Evolutionary conservation across 495 filamentous ascomycete genomes (phyloP).

Genomic region (Aspergillus baeticus): DNA sequence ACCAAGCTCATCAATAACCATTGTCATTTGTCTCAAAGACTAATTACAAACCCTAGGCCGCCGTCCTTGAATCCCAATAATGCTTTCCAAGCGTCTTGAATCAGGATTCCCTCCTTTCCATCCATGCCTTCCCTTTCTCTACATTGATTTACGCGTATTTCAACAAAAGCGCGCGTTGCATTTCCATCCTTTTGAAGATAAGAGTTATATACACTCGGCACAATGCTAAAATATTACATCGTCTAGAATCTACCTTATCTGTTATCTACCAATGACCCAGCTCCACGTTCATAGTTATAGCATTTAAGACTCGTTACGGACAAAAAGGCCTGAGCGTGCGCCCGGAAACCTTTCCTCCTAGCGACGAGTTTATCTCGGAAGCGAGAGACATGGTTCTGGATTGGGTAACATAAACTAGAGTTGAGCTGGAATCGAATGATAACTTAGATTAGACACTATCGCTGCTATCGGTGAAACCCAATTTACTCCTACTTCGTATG

Average conservation of each 20-base stretch:
- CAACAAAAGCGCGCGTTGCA: background rate
- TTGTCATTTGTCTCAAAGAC: background rate
- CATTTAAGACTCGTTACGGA: background rate
- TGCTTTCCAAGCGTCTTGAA: background rate
- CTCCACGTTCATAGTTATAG: no score
- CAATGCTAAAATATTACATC: slow-evolving; percentile 6
- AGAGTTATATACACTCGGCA: background rate
- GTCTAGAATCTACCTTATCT: background rate
- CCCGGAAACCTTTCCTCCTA: background rate
- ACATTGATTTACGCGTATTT: background rate
- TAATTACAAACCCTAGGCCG: background rate
- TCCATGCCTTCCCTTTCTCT: background rate
- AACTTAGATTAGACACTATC: no score
- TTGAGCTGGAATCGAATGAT: no score
- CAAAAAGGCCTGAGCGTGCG: background rate
- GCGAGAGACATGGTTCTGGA: background rate
- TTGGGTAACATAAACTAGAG: background rate
- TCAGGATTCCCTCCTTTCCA: background rate
- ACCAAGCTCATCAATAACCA: background rate
- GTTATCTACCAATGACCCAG: background rate
- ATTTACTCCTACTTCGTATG: no score
- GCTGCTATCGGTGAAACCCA: no score
- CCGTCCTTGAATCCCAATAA: slow-evolving; percentile 7
- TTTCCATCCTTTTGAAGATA: background rate
- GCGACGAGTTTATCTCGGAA: background rate